Conservation (phyloP, 2,329 filamentous ascomycete genomes). For the Sclerotinia sclerotiorum region DNA sequence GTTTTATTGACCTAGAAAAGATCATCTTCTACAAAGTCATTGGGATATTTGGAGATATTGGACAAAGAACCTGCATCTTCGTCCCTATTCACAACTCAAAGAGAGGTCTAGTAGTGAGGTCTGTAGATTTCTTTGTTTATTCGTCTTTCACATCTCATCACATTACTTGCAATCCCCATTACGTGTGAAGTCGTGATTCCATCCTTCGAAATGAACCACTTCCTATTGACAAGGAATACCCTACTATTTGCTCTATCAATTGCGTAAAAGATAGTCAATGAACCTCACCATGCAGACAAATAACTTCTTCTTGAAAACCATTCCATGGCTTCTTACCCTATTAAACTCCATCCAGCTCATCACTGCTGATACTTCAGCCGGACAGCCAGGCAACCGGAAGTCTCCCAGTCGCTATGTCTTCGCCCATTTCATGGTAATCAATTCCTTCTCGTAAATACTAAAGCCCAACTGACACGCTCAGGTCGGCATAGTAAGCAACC, state of each 20-base stretch:
- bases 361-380: background rate
- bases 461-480: background rate
- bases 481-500: conserved; percentile 30
- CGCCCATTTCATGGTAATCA: conserved; percentile 30
- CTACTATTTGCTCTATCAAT: background rate
- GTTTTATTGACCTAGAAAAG: background rate
- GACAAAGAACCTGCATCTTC: background rate
- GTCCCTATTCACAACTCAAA: background rate
- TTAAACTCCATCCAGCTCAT: background rate
- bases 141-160: background rate
- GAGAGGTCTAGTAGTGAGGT: background rate
- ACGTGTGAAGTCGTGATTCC: background rate
- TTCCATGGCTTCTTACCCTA: conserved; percentile 8
- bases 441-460: background rate
- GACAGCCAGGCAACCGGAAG: background rate
- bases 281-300: conserved; percentile 7
- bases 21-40: background rate
- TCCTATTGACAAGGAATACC: background rate
- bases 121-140: background rate
- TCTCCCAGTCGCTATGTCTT: conserved; percentile 26
- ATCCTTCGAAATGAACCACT: background rate
- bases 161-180: too few relatives aligned
- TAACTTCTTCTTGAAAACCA: background rate
- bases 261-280: background rate
- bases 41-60: too few relatives aligned